Evolutionary conservation across 2,329 filamentous ascomycete species (phyloP).

Genomic region (Colletotrichum gloeosporioides): DNA sequence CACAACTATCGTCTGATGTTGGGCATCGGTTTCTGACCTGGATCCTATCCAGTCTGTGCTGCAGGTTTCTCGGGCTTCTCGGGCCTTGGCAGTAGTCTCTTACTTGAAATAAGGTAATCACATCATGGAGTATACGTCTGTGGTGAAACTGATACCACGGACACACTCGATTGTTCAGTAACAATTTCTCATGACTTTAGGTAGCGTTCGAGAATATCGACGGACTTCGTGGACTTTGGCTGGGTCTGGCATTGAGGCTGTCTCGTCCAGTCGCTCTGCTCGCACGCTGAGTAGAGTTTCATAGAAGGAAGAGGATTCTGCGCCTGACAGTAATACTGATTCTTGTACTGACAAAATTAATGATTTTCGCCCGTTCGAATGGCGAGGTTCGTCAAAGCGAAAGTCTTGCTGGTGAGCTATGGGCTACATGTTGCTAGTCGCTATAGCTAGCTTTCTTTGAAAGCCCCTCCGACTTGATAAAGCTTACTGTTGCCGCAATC

Average conservation of each 20-base stretch:
- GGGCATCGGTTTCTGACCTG: too few relatives aligned
- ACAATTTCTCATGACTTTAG: too few relatives aligned
- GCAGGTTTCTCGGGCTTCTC: too few relatives aligned
- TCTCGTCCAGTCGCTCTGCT: background rate
- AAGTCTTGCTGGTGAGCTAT: background rate
- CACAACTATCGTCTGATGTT: too few relatives aligned
- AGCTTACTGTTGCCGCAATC: background rate
- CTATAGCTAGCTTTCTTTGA: background rate
- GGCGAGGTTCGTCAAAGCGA: background rate
- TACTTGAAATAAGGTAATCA: too few relatives aligned
- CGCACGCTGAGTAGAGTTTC: background rate
- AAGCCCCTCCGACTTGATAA: background rate
- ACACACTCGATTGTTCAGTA: too few relatives aligned
- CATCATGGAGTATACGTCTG: too few relatives aligned
- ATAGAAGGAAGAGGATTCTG: background rate
- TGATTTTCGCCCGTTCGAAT: background rate
- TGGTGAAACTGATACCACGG: too few relatives aligned
- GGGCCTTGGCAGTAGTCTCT: too few relatives aligned
- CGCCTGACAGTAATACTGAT: background rate
- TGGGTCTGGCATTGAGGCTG: background rate
- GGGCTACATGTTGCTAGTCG: background rate
- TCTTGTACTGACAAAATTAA: background rate
- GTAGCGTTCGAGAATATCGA: too few relatives aligned
- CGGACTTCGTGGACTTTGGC: background rate
- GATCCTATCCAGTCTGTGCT: too few relatives aligned